A percentile compares a stretch with the other conserved stretches of the same genome.
Conservation (phyloP, 2,329 filamentous ascomycete genomes). For the Pseudofabraea citricarpa region DNA sequence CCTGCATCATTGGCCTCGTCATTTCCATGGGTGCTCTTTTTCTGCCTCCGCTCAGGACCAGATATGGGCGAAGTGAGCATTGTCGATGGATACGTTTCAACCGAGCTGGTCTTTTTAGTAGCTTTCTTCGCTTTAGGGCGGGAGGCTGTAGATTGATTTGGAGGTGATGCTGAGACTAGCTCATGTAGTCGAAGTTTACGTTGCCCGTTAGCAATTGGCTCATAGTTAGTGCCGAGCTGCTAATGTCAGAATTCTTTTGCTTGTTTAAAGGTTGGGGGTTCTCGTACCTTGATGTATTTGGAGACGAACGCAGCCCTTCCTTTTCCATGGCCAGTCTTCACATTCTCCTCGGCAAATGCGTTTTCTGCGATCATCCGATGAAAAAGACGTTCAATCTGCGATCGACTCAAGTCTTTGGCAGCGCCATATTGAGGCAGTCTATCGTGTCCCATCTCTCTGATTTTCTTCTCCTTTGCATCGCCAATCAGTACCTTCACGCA, state of each 20-base stretch:
- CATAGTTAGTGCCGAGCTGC: constrained; percentile 25
- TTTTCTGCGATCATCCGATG: constrained; percentile 69
- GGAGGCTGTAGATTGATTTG: constrained; percentile 4
- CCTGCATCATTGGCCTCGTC: constrained; percentile 31
- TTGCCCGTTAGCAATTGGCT: constrained; percentile 20
- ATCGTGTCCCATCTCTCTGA: constrained; percentile 40
- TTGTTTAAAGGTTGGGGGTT: too few relatives aligned
- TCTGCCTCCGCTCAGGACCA: constrained; percentile 32
- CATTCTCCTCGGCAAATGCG: constrained; percentile 67
- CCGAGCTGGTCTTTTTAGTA: constrained; percentile 17
- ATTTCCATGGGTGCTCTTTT: constrained; percentile 30
- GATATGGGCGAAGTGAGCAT: constrained; percentile 62
- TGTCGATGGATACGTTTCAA: constrained; percentile 53
- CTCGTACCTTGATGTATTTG: constrained; percentile 68
- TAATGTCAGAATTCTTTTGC: constrained; percentile 30
- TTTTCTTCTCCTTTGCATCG: constrained; percentile 43
- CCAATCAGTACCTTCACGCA: constrained; percentile 84
- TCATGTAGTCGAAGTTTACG: constrained; percentile 24
- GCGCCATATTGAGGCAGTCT: constrained; percentile 54
- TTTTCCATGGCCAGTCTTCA: constrained; percentile 41
- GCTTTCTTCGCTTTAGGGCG: constrained; percentile 35
- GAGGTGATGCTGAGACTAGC: constrained; percentile 19
- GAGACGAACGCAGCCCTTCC: constrained; percentile 59
- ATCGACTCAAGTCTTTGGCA: constrained; percentile 64
- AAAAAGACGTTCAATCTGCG: constrained; percentile 81